phyloP scores from a whole-genome alignment of 768 basidiomycete species.

The Boletus huronensis region DNA sequence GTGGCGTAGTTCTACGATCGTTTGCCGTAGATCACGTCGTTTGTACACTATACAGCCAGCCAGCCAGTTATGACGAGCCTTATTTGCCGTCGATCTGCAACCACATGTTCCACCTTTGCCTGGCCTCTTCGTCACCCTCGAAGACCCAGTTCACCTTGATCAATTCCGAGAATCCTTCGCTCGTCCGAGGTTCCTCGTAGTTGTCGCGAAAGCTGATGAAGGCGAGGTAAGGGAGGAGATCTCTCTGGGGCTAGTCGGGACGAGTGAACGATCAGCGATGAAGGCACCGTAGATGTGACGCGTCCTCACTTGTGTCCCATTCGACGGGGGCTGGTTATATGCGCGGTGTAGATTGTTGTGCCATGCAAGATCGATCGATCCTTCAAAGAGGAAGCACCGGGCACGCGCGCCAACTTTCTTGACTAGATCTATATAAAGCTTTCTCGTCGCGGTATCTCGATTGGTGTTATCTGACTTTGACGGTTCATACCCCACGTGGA shows the following conservation, averaged over 20 bases:
- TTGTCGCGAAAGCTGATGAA: slow-evolving; percentile 54
- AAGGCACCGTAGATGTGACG: neutral
- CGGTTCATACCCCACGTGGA: neutral
- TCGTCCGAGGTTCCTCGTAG: slow-evolving; percentile 60
- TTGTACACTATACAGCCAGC: neutral
- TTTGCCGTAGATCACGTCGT: slow-evolving; percentile 6
- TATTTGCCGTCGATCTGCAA: slow-evolving; percentile 73
- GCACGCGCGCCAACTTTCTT: slow-evolving; percentile 49
- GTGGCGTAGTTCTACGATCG: neutral
- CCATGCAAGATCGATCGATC: slow-evolving; percentile 78
- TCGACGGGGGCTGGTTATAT: slow-evolving; percentile 50
- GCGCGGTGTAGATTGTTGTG: slow-evolving; percentile 93
- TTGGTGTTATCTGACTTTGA: slow-evolving; percentile 81
- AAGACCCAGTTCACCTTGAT: slow-evolving; percentile 79
- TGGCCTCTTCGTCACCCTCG: slow-evolving; percentile 70
- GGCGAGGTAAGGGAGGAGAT: slow-evolving; percentile 55
- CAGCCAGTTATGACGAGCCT: slow-evolving; percentile 4
- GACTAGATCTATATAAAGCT: slow-evolving; percentile 67
- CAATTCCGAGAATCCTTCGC: slow-evolving; percentile 79
- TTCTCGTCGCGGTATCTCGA: slow-evolving; percentile 64
- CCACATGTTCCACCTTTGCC: slow-evolving; percentile 78
- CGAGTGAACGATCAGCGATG: neutral
- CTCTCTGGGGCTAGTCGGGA: slow-evolving; percentile 41
- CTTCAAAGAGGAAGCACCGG: slow-evolving; percentile 74
- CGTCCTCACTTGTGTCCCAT: slow-evolving; percentile 8